These are phyloP conservation scores for Magnaporthiopsis incrustans DNA, from an alignment of 2,329 filamentous ascomycete species.

Conservation along the genomic window DNA sequence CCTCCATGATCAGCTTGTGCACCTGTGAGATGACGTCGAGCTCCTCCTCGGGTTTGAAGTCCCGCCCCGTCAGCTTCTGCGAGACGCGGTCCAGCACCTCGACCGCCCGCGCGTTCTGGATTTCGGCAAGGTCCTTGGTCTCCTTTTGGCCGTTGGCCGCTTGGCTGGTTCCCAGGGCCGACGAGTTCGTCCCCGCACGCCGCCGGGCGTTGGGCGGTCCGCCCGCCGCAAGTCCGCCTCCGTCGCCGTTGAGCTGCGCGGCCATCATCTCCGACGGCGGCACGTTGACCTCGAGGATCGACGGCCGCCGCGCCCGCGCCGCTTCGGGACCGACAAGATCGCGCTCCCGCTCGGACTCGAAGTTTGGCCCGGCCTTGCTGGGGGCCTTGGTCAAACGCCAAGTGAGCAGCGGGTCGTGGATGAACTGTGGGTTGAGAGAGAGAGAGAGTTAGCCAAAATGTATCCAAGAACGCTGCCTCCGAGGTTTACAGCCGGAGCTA, in stretches of 20 bases:
- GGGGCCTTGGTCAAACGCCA: conserved; percentile 73
- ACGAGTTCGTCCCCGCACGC: conserved; percentile 54
- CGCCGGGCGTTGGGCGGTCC: conserved; percentile 37
- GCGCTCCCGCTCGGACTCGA: conserved; percentile 51
- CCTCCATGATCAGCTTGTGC: conserved; percentile 88
- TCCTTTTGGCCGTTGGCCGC: conserved; percentile 23
- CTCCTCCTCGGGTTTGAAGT: conserved; percentile 83
- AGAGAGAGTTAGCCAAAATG: background rate
- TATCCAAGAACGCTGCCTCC: background rate
- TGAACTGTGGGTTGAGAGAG: conserved; percentile 56
- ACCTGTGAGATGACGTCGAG: conserved; percentile 82
- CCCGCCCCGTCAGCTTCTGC: conserved; percentile 89
- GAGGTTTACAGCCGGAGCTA: conserved; percentile 1
- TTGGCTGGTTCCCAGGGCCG: conserved; percentile 28
- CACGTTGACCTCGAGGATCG: conserved; percentile 58
- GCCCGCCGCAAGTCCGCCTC: conserved; percentile 27
- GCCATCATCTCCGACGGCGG: conserved; percentile 52
- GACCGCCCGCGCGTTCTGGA: conserved; percentile 85
- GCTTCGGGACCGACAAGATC: conserved; percentile 37
- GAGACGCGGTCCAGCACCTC: conserved; percentile 88
- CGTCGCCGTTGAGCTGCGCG: conserved; percentile 20
- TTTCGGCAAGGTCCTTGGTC: conserved; percentile 51
- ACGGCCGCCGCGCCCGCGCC: conserved; percentile 54
- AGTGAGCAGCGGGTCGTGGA: conserved; percentile 96
- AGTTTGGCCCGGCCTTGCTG: conserved; percentile 59